These are phyloP conservation scores for Ramichloridium luteum DNA, from an alignment of 2,329 filamentous ascomycete genomes.

Conservation along the genomic window DNA sequence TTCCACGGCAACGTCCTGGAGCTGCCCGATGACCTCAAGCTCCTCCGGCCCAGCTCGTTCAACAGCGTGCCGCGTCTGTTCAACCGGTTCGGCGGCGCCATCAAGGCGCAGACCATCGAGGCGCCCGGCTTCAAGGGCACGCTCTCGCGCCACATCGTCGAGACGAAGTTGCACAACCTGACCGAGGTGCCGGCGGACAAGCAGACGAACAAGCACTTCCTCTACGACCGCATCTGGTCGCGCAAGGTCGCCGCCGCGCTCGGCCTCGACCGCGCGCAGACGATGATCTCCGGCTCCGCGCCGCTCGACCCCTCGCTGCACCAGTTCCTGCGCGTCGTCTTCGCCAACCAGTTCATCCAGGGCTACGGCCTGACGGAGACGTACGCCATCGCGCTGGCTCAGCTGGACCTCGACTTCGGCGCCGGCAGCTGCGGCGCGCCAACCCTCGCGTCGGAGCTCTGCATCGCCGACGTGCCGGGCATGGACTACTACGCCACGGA, in stretches of 20 bases:
- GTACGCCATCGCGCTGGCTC: conserved; percentile 64
- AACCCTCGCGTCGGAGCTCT: conserved; percentile 56
- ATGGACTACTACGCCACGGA: conserved; percentile 87
- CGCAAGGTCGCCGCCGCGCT: conserved; percentile 75
- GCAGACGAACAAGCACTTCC: conserved; percentile 64
- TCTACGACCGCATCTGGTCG: conserved; percentile 82
- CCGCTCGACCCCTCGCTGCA: conserved; percentile 83
- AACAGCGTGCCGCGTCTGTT: conserved; percentile 83
- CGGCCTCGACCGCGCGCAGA: conserved; percentile 59
- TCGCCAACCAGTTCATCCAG: conserved; percentile 67
- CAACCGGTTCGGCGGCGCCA: conserved; percentile 77
- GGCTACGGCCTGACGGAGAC: conserved; percentile 93
- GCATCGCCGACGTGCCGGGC: conserved; percentile 76
- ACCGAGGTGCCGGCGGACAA: conserved; percentile 50
- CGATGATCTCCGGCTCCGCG: conserved; percentile 78
- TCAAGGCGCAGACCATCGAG: conserved; percentile 67
- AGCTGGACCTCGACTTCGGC: conserved; percentile 57
- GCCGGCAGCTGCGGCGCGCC: conserved; percentile 73
- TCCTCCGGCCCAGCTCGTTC: conserved; percentile 70
- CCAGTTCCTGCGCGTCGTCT: conserved; percentile 73
- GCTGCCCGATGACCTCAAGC: conserved; percentile 81
- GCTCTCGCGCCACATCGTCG: conserved; percentile 66
- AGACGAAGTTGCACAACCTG: conserved; percentile 68
- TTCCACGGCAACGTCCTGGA: conserved; percentile 85
- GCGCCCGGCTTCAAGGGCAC: conserved; percentile 68